A percentile compares a stretch with the other conserved stretches of the same genome.
Conservation (phyloP, 768 basidiomycete genomes). For the Paxillus involutus region DNA sequence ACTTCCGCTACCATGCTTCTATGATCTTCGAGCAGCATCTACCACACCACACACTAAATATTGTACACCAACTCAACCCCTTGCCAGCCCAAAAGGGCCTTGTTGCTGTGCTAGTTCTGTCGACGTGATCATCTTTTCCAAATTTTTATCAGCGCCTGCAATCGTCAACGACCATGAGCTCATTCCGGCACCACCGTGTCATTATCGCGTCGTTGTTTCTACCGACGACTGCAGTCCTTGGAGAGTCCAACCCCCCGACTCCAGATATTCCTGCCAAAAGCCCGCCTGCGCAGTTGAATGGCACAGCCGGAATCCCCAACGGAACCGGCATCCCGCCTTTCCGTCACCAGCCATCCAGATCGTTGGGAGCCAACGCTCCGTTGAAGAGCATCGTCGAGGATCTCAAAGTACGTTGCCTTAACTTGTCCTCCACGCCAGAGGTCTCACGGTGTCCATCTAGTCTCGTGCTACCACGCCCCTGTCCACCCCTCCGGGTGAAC, state of each 20-base stretch:
- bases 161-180: conserved; percentile 47
- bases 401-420: conserved; percentile 50
- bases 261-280: conserved; percentile 37
- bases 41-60: too few species aligned
- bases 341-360: conserved; percentile 19
- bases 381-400: conserved; percentile 79
- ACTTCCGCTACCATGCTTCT: not conserved
- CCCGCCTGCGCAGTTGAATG: conserved; percentile 9
- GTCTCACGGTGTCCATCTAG: conserved; percentile 9
- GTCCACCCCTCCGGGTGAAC: conserved; percentile 46
- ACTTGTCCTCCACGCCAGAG: not conserved
- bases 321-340: conserved; percentile 8
- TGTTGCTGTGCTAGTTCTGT: not conserved
- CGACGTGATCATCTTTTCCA: not conserved
- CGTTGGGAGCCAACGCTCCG: conserved; percentile 30
- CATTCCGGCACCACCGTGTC: conserved; percentile 70
- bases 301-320: not conserved
- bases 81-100: not conserved
- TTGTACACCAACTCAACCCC: not conserved
- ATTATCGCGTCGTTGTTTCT: conserved; percentile 86
- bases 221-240: conserved; percentile 67
- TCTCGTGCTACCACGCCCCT: conserved; percentile 43
- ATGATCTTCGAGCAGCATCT: not conserved
- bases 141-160: not conserved
- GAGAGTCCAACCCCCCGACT: conserved; percentile 51